Conservation (phyloP, 352 stramenopile species). For the Phytopythium cucurbitacearum region DNA sequence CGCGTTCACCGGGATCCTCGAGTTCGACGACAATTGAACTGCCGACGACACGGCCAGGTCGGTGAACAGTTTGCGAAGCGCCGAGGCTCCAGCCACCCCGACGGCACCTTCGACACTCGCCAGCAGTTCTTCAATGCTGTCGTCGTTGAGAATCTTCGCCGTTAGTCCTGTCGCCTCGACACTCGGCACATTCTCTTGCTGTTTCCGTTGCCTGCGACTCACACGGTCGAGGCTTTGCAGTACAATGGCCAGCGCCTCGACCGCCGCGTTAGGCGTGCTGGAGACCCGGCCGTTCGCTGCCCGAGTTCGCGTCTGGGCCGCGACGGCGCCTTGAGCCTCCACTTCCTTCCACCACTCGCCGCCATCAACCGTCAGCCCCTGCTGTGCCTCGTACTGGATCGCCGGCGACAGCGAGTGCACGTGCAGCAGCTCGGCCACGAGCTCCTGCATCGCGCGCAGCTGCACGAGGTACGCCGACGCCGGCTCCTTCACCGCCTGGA, state of each 20-base stretch:
- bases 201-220: slow-evolving; percentile 5
- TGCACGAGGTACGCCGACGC: slow-evolving; percentile 20
- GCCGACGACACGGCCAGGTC: not conserved
- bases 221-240: slow-evolving; percentile 16
- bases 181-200: not conserved
- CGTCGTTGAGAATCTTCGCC: not conserved
- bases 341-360: slow-evolving; percentile 42
- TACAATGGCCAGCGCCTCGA: slow-evolving; percentile 12
- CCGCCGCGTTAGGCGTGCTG: not conserved
- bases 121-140: slow-evolving; percentile 3
- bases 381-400: slow-evolving; percentile 24
- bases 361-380: slow-evolving; percentile 26
- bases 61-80: slow-evolving; percentile 3
- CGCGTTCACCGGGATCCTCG: not conserved
- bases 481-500: no score
- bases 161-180: not conserved
- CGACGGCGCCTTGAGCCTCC: slow-evolving; percentile 20
- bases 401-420: slow-evolving; percentile 34
- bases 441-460: slow-evolving; percentile 20
- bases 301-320: slow-evolving; percentile 8
- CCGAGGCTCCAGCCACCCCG: slow-evolving; percentile 12
- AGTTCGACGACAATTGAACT: no score
- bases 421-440: slow-evolving; percentile 27
- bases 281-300: not conserved
- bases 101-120: slow-evolving; percentile 20